A percentile compares a stretch with the other conserved stretches of the same genome.
Conservation (phyloP, 768 basidiomycete genomes). For the Leccinum variicolor region DNA sequence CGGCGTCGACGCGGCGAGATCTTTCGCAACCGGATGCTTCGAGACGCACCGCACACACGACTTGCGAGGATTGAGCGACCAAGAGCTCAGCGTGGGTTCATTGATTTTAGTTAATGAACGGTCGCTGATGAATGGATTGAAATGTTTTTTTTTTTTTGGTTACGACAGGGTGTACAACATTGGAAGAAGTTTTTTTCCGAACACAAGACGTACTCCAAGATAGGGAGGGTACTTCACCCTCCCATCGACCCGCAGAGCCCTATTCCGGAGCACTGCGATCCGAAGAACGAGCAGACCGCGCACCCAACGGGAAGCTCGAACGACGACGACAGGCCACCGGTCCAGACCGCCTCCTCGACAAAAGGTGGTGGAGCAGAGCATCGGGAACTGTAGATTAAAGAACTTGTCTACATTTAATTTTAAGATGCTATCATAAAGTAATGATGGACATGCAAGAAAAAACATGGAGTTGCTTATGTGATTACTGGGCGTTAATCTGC, state of each 20-base stretch:
- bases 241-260: slow-evolving; percentile 75
- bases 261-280: slow-evolving; percentile 71
- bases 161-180: slow-evolving; percentile 62
- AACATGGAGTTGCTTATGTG: slow-evolving; percentile 19
- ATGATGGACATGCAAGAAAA: slow-evolving; percentile 20
- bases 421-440: slow-evolving; percentile 15
- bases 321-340: slow-evolving; percentile 27
- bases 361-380: slow-evolving; percentile 12
- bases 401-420: slow-evolving; percentile 9
- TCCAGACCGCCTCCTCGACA: slow-evolving; percentile 14
- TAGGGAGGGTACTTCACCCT: slow-evolving; percentile 72
- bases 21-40: slow-evolving; percentile 95
- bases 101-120: background rate
- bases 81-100: slow-evolving; percentile 63
- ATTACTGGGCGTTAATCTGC: slow-evolving; percentile 4
- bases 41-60: slow-evolving; percentile 89
- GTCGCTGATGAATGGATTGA: background rate
- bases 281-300: slow-evolving; percentile 45
- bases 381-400: slow-evolving; percentile 31
- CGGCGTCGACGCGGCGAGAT: slow-evolving; percentile 85
- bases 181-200: slow-evolving; percentile 91
- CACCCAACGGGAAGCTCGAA: slow-evolving; percentile 30
- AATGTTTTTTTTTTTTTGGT: background rate
- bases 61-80: slow-evolving; percentile 71
- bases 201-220: slow-evolving; percentile 74